phyloP scores from a whole-genome alignment of 306 rosid genomes.

The Senna siamea region DNA sequence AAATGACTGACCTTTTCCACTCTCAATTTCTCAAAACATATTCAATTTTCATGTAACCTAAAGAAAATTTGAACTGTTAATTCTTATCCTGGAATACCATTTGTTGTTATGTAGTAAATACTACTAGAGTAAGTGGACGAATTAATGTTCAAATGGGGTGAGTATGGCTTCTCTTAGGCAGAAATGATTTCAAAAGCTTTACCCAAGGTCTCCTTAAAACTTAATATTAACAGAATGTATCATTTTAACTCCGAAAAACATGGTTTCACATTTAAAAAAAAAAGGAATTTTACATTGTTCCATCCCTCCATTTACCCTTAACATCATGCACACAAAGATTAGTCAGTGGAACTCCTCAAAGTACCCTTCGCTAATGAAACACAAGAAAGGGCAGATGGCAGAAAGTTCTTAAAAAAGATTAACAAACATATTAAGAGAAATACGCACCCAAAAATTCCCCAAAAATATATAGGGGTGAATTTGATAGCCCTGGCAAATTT shows the following conservation, averaged over 20 bases:
- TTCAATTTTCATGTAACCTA: slow-evolving; percentile 25
- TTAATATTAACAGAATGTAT: not conserved
- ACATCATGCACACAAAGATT: slow-evolving; percentile 3
- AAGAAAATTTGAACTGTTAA: slow-evolving; percentile 13
- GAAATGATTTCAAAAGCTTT: not conserved
- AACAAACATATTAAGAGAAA: slow-evolving; percentile 2
- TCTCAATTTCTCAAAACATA: slow-evolving; percentile 17
- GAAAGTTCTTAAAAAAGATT: not conserved
- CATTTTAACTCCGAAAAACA: slow-evolving; percentile 26
- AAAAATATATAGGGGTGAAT: slow-evolving; percentile 78
- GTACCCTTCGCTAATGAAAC: not conserved
- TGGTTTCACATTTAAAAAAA: slow-evolving; percentile 19
- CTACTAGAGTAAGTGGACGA: not conserved
- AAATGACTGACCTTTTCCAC: slow-evolving; percentile 3
- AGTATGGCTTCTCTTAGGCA: not conserved
- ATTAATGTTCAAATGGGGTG: not conserved
- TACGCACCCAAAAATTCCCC: slow-evolving; percentile 91
- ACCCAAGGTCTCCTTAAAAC: not conserved
- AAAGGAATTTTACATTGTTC: slow-evolving; percentile 20
- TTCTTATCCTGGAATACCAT: slow-evolving; percentile 26
- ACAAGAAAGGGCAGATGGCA: slow-evolving; percentile 15
- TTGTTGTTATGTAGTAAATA: slow-evolving; percentile 9
- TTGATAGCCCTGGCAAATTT: slow-evolving; percentile 72
- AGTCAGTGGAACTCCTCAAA: slow-evolving; percentile 8
- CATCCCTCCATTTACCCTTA: slow-evolving; percentile 21